Evolutionary conservation across 2,329 filamentous ascomycete species (phyloP), one percentile per base, ranked within the genome.

Genomic region (Elsinoe ampelina): DNA sequence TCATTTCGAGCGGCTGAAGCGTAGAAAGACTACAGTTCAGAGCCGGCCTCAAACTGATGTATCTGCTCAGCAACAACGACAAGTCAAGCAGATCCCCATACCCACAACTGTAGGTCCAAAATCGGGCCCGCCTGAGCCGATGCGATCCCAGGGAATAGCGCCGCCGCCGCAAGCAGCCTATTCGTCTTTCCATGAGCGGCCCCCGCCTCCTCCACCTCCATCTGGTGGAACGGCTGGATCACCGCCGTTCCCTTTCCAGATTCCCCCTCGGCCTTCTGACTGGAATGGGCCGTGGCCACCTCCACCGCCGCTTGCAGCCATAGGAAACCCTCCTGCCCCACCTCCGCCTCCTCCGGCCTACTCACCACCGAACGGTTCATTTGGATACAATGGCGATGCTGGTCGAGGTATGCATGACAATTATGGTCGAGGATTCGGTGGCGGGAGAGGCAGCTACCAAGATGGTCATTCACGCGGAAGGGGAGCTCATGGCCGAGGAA

Each of bases 211-310:
- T 30, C 39, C 54, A 22, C 54, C 54, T 6, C 34, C 54, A n/a
- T 26, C 26, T 17, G 13, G n/a, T 11, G 12, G 22, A 22, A 7
- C 34, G 5, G 43, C 43, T n/a, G 45, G 15, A n/a, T 19, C 34
- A 10, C 48, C 48, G 19, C 34, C 48, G 10, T 22, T 39, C 6
- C 48, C 48, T n/a, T 52, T 52, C 34, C 34, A 36, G 32, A 17
- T 47, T n/a, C 45, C 48, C 3, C 48, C 48, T 13, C 34, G 19
- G 11, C 47, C 56, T 13, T 39, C 38, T 17, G 78, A 81, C 0
- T 45, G 39, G 39, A 41, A 13, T 20, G 54, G 54, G 11, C 39
- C 41, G 19, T 48, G 39, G 42, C 54, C 54, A 5, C 54, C 54
- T 15, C 54, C 38, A 22, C 52, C 54, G 26, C 54, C 54, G 3